Base-by-base conservation (phyloP, 2,329 filamentous ascomycete species). In the Huntiella decipiens region DNA sequence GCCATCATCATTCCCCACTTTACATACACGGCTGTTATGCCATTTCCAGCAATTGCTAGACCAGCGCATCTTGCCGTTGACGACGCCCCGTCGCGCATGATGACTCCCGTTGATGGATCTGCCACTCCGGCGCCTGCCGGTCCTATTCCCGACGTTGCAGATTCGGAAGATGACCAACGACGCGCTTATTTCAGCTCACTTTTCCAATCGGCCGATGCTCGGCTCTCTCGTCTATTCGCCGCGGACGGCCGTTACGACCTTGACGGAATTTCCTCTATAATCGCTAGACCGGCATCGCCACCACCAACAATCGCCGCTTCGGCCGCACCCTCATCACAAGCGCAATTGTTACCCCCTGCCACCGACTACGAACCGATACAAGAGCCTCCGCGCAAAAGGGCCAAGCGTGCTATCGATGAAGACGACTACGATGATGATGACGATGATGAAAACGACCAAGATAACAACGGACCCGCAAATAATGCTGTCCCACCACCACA, bases 341-440 rank as follows among this genome's bases (percentile, higher is more conserved):
- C 43, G 12, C 47, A 46, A 49, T 46, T 64, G 56, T 65, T 63
- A 56, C 77, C 65, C 47, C 65, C 69, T 52, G 62, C 73, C 51
- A 74, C 70, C 61, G 71, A 77, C 61, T 66, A 80, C 57, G 61
- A 66, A 51, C 67, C 70, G 39, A 65, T 72, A 53, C 66, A 66
- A 53, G 71, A 79, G 56, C 72, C 74, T 45, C 74, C 77, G 34
- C 64, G 70, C 48, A 94, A 91, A 64, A 81, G 82, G 62, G 70
- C 76, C 40, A 81, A 80, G 60, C 73, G 83, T 56, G 69, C 75
- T 58, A 86, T 88, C 68, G 77, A 86, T 55, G 83, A 88, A 59
- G 81, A 86, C 55, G 80, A 88, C 62, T 87, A 88, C 57, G 82
- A 81, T 53, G 82, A 88, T 55, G 86, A 94, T 48, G 81, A 88